Evolutionary conservation across 139 green algal genomes (phyloP).

Genomic region (Tetradesmus obliquus): DNA sequence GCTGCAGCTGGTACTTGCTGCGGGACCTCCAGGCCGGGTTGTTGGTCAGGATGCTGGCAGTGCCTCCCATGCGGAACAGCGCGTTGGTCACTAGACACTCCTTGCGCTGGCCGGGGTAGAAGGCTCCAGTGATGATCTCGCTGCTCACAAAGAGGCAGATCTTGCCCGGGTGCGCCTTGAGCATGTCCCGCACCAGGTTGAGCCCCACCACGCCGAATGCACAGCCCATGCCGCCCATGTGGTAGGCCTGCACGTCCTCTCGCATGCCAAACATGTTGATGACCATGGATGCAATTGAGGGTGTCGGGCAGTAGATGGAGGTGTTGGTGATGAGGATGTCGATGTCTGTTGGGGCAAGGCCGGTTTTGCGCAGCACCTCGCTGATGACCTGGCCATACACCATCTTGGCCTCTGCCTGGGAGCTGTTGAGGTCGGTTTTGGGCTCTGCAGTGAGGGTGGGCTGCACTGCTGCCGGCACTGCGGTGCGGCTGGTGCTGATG

Average conservation of each 20-base stretch:
- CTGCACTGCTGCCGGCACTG: conserved; percentile 34
- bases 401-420: conserved; percentile 30
- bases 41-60: conserved; percentile 78
- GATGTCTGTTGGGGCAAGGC: conserved; percentile 50
- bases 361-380: conserved; percentile 47
- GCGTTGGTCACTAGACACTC: conserved; percentile 63
- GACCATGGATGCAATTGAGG: conserved; percentile 78
- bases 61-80: conserved; percentile 65
- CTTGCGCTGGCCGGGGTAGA: conserved; percentile 56
- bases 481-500: conserved; percentile 36
- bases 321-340: conserved; percentile 75
- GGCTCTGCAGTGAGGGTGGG: conserved; percentile 23
- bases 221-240: conserved; percentile 88
- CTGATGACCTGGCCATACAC: conserved; percentile 38
- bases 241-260: conserved; percentile 77
- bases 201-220: conserved; percentile 80
- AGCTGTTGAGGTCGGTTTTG: conserved; percentile 38
- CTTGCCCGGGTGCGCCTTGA: conserved; percentile 42
- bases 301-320: conserved; percentile 79
- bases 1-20: conserved; percentile 68
- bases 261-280: conserved; percentile 81
- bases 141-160: conserved; percentile 45
- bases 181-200: conserved; percentile 74
- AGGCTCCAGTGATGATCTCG: conserved; percentile 45
- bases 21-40: conserved; percentile 50